A percentile compares a stretch with the other conserved stretches of the same genome.
Conservation (phyloP, 139 green algal species). For the Chlamydomonas eustigma region DNA sequence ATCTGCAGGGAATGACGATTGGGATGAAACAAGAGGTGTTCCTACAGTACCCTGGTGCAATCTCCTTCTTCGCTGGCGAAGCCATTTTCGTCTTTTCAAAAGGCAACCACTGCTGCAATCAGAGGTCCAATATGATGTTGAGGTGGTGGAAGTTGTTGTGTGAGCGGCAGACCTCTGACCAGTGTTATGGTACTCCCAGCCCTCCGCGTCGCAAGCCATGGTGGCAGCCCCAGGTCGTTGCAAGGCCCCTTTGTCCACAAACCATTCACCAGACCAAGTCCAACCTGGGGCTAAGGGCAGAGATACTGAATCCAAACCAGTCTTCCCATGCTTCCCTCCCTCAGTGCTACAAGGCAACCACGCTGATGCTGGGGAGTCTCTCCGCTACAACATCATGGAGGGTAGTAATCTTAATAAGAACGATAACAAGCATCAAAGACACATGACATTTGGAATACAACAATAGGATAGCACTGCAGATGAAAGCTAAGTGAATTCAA, state of each 20-base stretch:
- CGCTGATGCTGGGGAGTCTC: no score
- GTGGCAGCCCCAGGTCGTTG: not conserved
- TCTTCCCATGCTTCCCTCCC: no score
- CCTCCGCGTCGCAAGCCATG: not conserved
- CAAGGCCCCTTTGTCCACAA: not conserved
- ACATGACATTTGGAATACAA: no score
- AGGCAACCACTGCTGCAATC: not conserved
- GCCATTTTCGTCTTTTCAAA: slow-evolving; percentile 20
- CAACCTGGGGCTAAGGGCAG: slow-evolving; percentile 44
- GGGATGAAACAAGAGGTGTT: no score
- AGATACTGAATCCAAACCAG: slow-evolving; percentile 31
- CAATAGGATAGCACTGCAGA: no score
- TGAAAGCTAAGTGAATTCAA: no score
- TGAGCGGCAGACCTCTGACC: no score
- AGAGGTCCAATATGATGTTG: not conserved
- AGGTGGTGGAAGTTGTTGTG: not conserved
- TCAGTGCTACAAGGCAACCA: no score
- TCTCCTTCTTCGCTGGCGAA: slow-evolving; percentile 22
- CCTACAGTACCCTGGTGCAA: no score
- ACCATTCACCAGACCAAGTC: slow-evolving; percentile 41
- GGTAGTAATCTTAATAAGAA: not conserved
- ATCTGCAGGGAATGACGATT: no score
- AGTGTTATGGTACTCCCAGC: slow-evolving; percentile 13
- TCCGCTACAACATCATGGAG: no score
- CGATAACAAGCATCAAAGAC: no score